Conservation (phyloP, 1,139 yeast species). For the Wickerhamomyces sp. region DNA sequence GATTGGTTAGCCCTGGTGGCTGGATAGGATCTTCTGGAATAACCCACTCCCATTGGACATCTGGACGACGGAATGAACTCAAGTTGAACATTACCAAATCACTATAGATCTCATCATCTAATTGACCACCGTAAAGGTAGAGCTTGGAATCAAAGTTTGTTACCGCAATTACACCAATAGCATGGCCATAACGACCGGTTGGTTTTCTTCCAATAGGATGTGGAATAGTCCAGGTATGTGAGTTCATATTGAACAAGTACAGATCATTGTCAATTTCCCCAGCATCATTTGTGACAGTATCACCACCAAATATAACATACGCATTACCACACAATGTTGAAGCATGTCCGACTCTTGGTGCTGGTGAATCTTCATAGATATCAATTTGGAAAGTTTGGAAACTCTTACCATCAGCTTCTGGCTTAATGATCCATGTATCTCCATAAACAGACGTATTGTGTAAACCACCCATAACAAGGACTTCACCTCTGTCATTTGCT, state of each 20-base stretch:
- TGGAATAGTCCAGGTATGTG: conserved; percentile 88
- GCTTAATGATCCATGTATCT: conserved; percentile 80
- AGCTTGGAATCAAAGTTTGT: conserved; percentile 66
- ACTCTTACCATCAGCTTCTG: conserved; percentile 32
- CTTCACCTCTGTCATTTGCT: conserved; percentile 74
- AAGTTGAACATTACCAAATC: conserved; percentile 86
- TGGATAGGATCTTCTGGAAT: conserved; percentile 46
- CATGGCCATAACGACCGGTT: conserved; percentile 90
- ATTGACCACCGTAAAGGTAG: conserved; percentile 92
- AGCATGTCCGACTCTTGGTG: conserved; percentile 97
- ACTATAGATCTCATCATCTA: conserved; percentile 80
- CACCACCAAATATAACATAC: conserved; percentile 93
- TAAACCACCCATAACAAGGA: conserved; percentile 91
- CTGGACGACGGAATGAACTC: conserved; percentile 79
- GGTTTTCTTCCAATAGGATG: conserved; percentile 80
- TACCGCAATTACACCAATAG: conserved; percentile 55
- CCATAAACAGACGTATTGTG: conserved; percentile 92
- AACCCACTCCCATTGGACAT: conserved; percentile 78
- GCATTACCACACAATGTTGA: conserved; percentile 93
- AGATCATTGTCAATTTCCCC: conserved; percentile 85
- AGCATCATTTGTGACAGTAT: conserved; percentile 72
- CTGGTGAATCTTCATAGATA: conserved; percentile 68
- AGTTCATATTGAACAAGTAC: conserved; percentile 84
- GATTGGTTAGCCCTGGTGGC: conserved; percentile 93
- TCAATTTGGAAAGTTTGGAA: conserved; percentile 47